phyloP scores from a whole-genome alignment of 177 flowering plant species.

The Telopea speciosissima region DNA sequence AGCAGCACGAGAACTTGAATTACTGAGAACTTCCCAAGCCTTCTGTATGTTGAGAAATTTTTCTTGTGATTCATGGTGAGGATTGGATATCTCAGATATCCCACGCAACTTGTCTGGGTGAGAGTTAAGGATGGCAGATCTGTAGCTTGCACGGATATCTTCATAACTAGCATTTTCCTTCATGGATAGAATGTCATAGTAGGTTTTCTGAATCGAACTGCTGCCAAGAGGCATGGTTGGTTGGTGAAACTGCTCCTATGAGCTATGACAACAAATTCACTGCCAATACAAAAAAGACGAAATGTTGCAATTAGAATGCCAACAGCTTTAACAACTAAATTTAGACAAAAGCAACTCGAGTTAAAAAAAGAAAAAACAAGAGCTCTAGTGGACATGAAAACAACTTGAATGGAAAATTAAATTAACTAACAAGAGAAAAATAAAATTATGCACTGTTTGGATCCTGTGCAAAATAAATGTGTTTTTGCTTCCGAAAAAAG shows the following conservation, averaged over 20 bases:
- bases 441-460: too few species aligned
- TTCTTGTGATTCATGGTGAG: slow-evolving; percentile 21
- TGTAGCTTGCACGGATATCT: slow-evolving; percentile 69
- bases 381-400: too few species aligned
- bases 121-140: slow-evolving; percentile 51
- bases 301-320: not conserved
- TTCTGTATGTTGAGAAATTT: slow-evolving; percentile 56
- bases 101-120: slow-evolving; percentile 81
- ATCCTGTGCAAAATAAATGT: too few species aligned
- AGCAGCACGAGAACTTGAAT: slow-evolving; percentile 44
- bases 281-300: not conserved
- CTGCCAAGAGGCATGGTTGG: not conserved
- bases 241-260: not conserved
- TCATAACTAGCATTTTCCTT: slow-evolving; percentile 68
- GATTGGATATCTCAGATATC: slow-evolving; percentile 13
- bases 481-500: too few species aligned
- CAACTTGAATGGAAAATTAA: too few species aligned
- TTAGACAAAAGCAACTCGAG: too few species aligned
- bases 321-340: too few species aligned
- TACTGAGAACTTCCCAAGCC: slow-evolving; percentile 75
- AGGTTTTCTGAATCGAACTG: not conserved
- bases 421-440: too few species aligned
- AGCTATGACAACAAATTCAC: not conserved
- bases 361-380: too few species aligned
- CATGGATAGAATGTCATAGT: not conserved